These are phyloP conservation scores for Pythium rishiriense DNA, from an alignment of 352 stramenopile genomes.

Conservation along the genomic window DNA sequence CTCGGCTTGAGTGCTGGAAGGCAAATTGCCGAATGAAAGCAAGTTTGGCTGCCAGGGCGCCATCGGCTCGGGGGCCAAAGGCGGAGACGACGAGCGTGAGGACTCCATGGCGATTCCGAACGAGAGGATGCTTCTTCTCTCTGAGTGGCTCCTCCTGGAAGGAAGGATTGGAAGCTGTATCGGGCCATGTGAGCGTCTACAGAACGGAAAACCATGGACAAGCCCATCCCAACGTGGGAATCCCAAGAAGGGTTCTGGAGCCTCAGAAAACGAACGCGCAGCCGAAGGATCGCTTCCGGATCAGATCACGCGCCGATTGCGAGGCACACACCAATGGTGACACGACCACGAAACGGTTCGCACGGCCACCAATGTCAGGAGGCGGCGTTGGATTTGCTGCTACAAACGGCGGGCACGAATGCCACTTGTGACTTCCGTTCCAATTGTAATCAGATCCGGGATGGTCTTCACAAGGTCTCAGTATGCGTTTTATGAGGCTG, in stretches of 20 bases:
- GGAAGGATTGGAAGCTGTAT: neutral
- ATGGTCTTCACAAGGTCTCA: neutral
- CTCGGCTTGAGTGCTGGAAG: slow-evolving; percentile 9
- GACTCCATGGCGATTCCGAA: too few species aligned
- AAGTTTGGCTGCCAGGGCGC: neutral
- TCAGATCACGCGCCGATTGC: neutral
- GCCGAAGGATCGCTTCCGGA: neutral
- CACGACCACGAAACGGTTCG: neutral
- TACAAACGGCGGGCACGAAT: neutral
- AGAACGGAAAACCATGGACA: neutral
- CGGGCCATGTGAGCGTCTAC: neutral
- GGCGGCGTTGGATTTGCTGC: neutral
- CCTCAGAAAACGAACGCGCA: neutral
- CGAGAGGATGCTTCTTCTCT: too few species aligned
- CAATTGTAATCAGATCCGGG: neutral
- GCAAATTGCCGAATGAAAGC: slow-evolving; percentile 12
- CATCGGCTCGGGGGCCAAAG: too few species aligned
- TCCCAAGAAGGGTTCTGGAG: neutral
- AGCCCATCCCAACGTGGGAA: too few species aligned
- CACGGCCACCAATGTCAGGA: too few species aligned
- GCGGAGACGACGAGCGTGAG: too few species aligned
- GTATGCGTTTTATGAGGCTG: neutral
- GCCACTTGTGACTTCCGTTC: neutral
- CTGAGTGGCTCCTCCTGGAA: too few species aligned
- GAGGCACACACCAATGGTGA: too few species aligned